Conservation (phyloP, 2,329 filamentous ascomycete species). For the Aureobasidium mangrovei region DNA sequence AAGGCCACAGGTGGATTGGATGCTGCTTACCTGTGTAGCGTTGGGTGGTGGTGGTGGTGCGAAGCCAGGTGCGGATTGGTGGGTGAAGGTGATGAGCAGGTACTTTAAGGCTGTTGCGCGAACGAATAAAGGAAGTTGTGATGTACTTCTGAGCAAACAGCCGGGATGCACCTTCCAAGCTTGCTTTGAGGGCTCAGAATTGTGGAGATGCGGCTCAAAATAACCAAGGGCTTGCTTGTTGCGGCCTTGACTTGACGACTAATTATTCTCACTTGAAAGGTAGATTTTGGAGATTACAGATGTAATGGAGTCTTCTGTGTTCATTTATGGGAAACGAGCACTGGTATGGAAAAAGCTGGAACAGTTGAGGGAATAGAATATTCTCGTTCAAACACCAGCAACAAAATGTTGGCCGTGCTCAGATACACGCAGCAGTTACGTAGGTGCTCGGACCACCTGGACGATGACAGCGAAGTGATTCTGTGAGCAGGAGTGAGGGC, state of each 20-base stretch:
- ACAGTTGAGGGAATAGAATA: constrained; percentile 1
- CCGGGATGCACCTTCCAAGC: constrained; percentile 2
- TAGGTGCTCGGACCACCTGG: background rate
- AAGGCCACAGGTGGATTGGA: background rate
- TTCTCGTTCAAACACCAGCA: constrained; percentile 2
- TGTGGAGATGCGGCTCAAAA: constrained; percentile 11
- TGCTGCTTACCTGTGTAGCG: background rate
- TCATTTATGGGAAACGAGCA: too few species aligned
- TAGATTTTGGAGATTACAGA: background rate
- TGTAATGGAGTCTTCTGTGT: too few species aligned
- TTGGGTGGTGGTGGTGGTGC: background rate
- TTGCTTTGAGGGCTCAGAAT: constrained; percentile 4
- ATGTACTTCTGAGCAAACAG: constrained; percentile 9
- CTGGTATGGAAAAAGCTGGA: constrained; percentile 1
- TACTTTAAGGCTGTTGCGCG: background rate
- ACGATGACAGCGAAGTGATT: background rate
- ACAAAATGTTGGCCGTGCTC: background rate
- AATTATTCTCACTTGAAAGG: background rate
- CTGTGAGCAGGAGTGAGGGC: background rate
- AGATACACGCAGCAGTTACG: constrained; percentile 1
- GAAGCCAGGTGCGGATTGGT: background rate
- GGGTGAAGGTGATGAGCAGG: too few species aligned
- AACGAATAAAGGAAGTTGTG: background rate
- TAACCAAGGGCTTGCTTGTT: background rate
- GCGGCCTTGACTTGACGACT: background rate